Percentiles rank a stretch among this genome's conserved stretches.
These are phyloP conservation scores for Nitzschia palea DNA, from an alignment of 108 stramenopile genomes.

Conservation along the genomic window DNA sequence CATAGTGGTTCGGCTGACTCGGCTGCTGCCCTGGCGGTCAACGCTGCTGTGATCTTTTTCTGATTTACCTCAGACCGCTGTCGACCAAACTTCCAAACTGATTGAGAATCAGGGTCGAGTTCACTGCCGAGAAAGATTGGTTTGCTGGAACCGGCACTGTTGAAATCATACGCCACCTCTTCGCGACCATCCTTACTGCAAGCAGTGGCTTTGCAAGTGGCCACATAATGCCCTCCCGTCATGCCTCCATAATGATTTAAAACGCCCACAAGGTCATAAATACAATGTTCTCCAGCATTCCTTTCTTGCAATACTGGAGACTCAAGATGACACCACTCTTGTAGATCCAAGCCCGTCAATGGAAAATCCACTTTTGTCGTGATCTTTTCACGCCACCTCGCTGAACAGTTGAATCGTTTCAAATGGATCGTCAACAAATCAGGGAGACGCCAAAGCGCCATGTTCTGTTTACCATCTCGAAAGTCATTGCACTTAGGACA, in stretches of 20 bases:
- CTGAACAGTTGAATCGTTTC: conserved; percentile 93
- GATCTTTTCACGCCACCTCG: conserved; percentile 93
- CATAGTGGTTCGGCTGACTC: conserved; percentile 85
- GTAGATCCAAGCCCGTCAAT: conserved; percentile 86
- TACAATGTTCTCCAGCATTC: conserved; percentile 40
- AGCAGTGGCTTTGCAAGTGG: conserved; percentile 83
- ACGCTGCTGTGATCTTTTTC: conserved; percentile 37
- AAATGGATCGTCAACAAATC: conserved; percentile 91
- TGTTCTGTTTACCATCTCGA: conserved; percentile 81
- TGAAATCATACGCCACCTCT: conserved; percentile 81
- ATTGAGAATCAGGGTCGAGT: conserved; percentile 45
- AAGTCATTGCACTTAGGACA: conserved; percentile 88
- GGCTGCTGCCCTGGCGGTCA: conserved; percentile 49
- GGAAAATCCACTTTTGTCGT: conserved; percentile 94
- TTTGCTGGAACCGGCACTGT: conserved; percentile 49
- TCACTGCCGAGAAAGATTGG: conserved; percentile 31
- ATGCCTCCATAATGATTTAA: conserved; percentile 96
- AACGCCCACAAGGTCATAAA: conserved; percentile 92
- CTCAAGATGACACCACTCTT: conserved; percentile 70
- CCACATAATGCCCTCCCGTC: conserved; percentile 97
- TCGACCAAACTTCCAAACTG: conserved; percentile 70
- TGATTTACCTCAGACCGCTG: conserved; percentile 58
- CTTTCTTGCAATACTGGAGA: conserved; percentile 51
- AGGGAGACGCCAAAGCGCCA: conserved; percentile 89
- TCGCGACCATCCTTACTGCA: conserved; percentile 84